These are phyloP conservation scores for Strobilomyces dryophilus DNA, from an alignment of 768 basidiomycete genomes.

Conservation along the genomic window DNA sequence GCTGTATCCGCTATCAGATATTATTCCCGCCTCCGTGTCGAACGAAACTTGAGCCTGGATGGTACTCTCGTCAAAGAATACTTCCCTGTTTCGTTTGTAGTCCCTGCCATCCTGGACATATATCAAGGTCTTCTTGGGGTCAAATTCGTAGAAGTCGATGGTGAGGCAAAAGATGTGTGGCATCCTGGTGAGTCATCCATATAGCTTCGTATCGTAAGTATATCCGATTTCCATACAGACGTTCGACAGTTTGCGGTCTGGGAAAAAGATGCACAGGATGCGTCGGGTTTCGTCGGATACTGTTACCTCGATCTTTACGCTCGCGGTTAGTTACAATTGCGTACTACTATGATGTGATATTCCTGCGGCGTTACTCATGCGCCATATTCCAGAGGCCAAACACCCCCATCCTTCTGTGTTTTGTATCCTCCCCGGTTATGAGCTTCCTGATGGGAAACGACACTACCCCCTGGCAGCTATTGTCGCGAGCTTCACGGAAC, in stretches of 20 bases:
- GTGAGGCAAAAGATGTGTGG: slow-evolving; percentile 63
- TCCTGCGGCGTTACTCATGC: neutral
- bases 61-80: slow-evolving; percentile 79
- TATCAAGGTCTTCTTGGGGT: slow-evolving; percentile 80
- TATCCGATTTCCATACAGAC: slow-evolving; percentile 37
- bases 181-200: slow-evolving; percentile 54
- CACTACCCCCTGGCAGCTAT: slow-evolving; percentile 74
- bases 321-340: slow-evolving; percentile 45
- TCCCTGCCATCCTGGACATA: slow-evolving; percentile 73
- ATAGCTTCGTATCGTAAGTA: neutral
- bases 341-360: neutral
- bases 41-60: slow-evolving; percentile 62
- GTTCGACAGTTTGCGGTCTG: slow-evolving; percentile 81
- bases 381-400: slow-evolving; percentile 48
- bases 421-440: slow-evolving; percentile 64
- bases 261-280: slow-evolving; percentile 70
- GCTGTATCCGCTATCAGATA: slow-evolving; percentile 14
- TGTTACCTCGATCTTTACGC: slow-evolving; percentile 87
- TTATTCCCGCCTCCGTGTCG: slow-evolving; percentile 40
- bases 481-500: slow-evolving; percentile 86
- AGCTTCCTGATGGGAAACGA: slow-evolving; percentile 49
- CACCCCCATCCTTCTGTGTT: slow-evolving; percentile 85
- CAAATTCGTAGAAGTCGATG: slow-evolving; percentile 50
- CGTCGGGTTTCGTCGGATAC: slow-evolving; percentile 72
- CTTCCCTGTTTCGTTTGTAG: slow-evolving; percentile 79